Evolutionary conservation across 2,329 filamentous ascomycete genomes (phyloP), one percentile per base, ranked within the genome.

Genomic region (Verticillium isaacii): DNA sequence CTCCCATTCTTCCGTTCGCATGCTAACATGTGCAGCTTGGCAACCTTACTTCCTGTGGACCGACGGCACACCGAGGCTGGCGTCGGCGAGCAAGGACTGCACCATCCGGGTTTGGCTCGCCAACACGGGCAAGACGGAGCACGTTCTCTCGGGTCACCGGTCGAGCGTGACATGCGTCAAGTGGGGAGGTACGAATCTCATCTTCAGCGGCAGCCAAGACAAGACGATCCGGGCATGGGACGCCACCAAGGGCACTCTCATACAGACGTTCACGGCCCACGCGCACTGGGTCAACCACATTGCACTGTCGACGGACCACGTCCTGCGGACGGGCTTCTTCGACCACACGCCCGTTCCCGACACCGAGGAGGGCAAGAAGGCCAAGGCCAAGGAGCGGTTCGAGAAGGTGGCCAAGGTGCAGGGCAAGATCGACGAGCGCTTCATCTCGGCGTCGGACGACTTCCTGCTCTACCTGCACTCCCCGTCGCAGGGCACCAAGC

Each of bases 381-480:
- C 82, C 7, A 92, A 92, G 72, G 93, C 95, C 0, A 89, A 88
- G 73, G 85, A 90, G 68, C 85, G 93, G 32, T 98, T 97, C 71
- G 88, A 95, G 68, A 92, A 93, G 72, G 93, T 93, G 1, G 92
- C 92, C 5, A 90, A 83, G 2, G 82, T 93, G 32, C 86, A 89
- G 66, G 90, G 90, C 32, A 86, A 89, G 70, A 82, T 96, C 25
- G 87, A 90, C 1, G 95, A 99, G 78, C 86, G 91, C 32, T 78
- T 98, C 4, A 91, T 96, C 2, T 96, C 93, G 9, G 95, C 94
- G 2, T 94, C 90, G 67, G 95, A 98, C 72, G 95, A 99, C 74
- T 96, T 93, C 74, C 97, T 93, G 6, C 94, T 99, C 85, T 97
- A 93, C 73, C 83, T 99, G 8, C 99, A 94, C 94, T 91, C 96